Percentiles rank a stretch among this genome's conserved stretches.
phyloP scores from a whole-genome alignment of 1,284 basidiomycete species.

The Tausonia pullulans region DNA sequence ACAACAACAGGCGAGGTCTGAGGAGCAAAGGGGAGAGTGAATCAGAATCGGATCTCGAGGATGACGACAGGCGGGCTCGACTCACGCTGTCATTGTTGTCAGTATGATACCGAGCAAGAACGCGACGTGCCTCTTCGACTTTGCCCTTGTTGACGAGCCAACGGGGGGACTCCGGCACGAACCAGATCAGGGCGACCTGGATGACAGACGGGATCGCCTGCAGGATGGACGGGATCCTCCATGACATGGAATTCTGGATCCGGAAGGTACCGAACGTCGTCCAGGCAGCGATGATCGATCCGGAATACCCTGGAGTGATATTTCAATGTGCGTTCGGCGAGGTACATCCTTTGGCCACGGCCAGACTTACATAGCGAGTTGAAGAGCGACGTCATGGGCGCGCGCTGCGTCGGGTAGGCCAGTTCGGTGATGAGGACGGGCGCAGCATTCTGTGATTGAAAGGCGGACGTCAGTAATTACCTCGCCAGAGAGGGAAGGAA shows the following conservation, averaged over 20 bases:
- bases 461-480: background rate
- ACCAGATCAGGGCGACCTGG: slow-evolving; percentile 37
- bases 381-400: slow-evolving; percentile 56
- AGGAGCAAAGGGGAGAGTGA: background rate
- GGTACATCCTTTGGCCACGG: slow-evolving; percentile 30
- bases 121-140: slow-evolving; percentile 48
- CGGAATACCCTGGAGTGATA: slow-evolving; percentile 5
- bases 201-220: slow-evolving; percentile 53
- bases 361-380: slow-evolving; percentile 67
- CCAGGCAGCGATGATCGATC: slow-evolving; percentile 51
- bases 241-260: slow-evolving; percentile 48
- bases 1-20: slow-evolving; percentile 38
- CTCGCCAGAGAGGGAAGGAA: background rate
- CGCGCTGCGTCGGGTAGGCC: slow-evolving; percentile 63
- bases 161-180: slow-evolving; percentile 21
- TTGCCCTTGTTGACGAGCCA: slow-evolving; percentile 22
- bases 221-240: slow-evolving; percentile 51
- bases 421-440: slow-evolving; percentile 49
- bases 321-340: slow-evolving; percentile 38
- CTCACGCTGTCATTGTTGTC: slow-evolving; percentile 37
- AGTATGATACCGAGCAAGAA: slow-evolving; percentile 61
- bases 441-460: slow-evolving; percentile 5
- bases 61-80: slow-evolving; percentile 39
- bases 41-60: slow-evolving; percentile 43
- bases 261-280: slow-evolving; percentile 59